Evolutionary conservation across 306 rosid species (phyloP).

Genomic region (Prunus padus): DNA sequence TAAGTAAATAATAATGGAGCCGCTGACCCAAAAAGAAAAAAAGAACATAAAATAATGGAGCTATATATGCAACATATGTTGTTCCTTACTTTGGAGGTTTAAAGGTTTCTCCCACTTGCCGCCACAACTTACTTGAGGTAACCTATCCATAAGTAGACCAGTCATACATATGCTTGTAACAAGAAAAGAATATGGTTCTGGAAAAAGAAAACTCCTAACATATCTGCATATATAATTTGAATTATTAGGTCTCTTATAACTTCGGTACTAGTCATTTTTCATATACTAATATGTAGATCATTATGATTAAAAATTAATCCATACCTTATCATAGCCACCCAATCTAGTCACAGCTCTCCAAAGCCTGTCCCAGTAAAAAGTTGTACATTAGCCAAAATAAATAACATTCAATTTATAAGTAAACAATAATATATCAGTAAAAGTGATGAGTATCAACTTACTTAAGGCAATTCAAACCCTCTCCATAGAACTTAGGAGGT

Average conservation of each 20-base stretch:
- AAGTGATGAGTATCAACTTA: slow-evolving; percentile 40
- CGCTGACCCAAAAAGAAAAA: too few relatives aligned
- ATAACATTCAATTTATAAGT: slow-evolving; percentile 1
- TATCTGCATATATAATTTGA: neutral
- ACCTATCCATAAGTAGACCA: slow-evolving; percentile 56
- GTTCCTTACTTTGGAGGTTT: slow-evolving; percentile 93
- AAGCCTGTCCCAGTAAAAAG: slow-evolving; percentile 52
- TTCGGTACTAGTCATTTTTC: neutral
- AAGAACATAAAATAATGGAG: neutral
- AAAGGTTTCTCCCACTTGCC: slow-evolving; percentile 98
- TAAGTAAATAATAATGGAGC: neutral
- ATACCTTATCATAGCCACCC: slow-evolving; percentile 99
- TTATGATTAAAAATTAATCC: neutral
- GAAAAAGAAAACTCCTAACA: slow-evolving; percentile 17
- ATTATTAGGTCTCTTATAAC: neutral
- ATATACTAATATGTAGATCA: neutral
- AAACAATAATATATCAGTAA: slow-evolving; percentile 5
- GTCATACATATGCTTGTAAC: slow-evolving; percentile 28
- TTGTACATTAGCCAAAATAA: slow-evolving; percentile 30
- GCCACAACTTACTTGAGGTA: slow-evolving; percentile 94
- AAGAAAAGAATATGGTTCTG: slow-evolving; percentile 23
- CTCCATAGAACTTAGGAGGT: slow-evolving; percentile 97
- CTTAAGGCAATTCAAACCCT: slow-evolving; percentile 94
- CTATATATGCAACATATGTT: slow-evolving; percentile 4
- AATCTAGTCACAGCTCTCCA: slow-evolving; percentile 91